Evolutionary conservation across 768 basidiomycete species (phyloP), one percentile per base, ranked within the genome.

Genomic region (Aureoboletus auriporus): DNA sequence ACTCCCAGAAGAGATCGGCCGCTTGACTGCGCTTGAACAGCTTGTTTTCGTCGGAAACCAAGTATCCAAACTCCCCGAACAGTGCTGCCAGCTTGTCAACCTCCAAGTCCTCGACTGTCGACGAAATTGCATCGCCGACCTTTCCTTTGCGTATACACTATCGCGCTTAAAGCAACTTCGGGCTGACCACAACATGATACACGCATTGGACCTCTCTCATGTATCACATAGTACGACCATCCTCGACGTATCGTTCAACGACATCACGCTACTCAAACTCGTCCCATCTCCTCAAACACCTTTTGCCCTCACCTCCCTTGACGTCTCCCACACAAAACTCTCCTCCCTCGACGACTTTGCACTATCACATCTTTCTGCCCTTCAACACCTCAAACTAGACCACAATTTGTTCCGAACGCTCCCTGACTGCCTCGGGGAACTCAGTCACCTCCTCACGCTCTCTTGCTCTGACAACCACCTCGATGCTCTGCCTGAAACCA

Each of bases 401-500:
- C 83, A 91, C 70, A 98, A 98, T 68, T 77, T 85, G 31, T 84
- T 98, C 60, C 84, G 84, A 6, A 72, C 79, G 8, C 79, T 98
- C 17, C 93, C 95, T 0, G 84, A 93, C n/a, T 79, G 82, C 26
- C 69, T 98, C 8, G 89, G 87, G 39, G 78, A 84, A 17, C 80
- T 98, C 36, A 70, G 66, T 23, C 77, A 78, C 50, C 80, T 99
- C 30, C 75, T 83, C 56, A 73, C 70, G 0, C 77, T 99, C 7
- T 88, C 87, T 10, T 91, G 90, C 61, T 89, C 90, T n/a, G 90
- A 97, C 66, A 98, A 98, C 69, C 78, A 84, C 55, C 77, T 99
- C 16, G 80, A 81, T 46, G 68, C 75, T 13, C 75, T 98, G 0
- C 96, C 96, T 0, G 64, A 73, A 10, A 81, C 79, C 36, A 83